Base-by-base conservation (phyloP, 139 green algal genomes). In the Micromonas pusilla region DNA sequence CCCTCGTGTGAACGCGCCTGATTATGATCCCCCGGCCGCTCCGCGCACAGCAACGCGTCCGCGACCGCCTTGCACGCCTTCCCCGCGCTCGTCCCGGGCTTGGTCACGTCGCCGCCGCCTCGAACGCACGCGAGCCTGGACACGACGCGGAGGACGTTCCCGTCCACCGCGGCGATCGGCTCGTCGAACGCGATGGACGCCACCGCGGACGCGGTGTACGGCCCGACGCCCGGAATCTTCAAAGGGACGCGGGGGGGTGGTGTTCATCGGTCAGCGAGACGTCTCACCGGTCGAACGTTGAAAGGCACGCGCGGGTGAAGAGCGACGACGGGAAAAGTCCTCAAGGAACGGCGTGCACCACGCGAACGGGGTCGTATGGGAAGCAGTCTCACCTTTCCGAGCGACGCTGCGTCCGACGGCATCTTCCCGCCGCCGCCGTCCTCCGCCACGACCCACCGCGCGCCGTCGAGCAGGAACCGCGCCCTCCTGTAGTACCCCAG, bases 401-500 rank as follows among this genome's bases (percentile, higher is more conserved):
- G 79, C 31, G 88, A 89, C n/a, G 78, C 53, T n/a, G 85, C 82
- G 0, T 83, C 89, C 23, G 26, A 54, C 21, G 93, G 93, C 54
- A 97, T 92, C 36, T 28, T 53, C 16, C 93, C 93, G 0, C 74
- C 84, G 13, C 90, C 79, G 23, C 92, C 36, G 0, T 80, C 30
- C n/a, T n/a, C n/a, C n/a, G n/a, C n/a, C 70, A 89, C 34, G 19
- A 98, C 85, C 80, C 93, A 85, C 73, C 91, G 83, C 6, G 94
- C 94, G 0, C 94, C 94, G 19, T 97, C 86, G 45, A 96, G 86
- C 45, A 98, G 85, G 80, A 92, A 97, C 0, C 85, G 70, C 0
- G 94, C 93, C n/a, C 93, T 79, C n/a, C 94, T 83, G 90, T 98
- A 98, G 84, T 98, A 98, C 0, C 94, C 94, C 71, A 98, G 83